Evolutionary conservation across 1,284 basidiomycete species (phyloP).

Genomic region (Sanguinoderma infundibulare): DNA sequence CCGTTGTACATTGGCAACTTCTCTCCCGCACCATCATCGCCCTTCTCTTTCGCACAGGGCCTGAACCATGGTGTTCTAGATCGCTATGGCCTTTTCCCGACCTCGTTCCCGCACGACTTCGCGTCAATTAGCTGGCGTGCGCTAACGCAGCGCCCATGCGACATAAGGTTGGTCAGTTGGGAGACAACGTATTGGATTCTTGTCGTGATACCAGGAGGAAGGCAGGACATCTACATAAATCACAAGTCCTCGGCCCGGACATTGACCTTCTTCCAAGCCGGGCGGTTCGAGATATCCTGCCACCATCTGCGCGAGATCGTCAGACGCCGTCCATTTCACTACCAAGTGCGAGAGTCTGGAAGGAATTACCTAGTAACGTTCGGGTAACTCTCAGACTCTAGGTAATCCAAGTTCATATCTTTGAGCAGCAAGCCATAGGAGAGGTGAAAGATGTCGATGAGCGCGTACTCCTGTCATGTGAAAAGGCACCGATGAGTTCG

Average conservation of each 20-base stretch:
- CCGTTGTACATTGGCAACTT: constrained; percentile 45
- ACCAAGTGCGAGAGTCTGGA: neutral
- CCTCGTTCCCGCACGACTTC: constrained; percentile 57
- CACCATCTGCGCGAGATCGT: too few species aligned
- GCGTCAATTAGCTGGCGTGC: too few species aligned
- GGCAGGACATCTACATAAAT: neutral
- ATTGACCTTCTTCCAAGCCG: constrained; percentile 40
- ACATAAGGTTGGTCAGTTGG: too few species aligned
- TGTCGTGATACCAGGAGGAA: too few species aligned
- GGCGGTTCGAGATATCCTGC: constrained; percentile 39
- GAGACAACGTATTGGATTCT: too few species aligned
- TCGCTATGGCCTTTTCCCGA: constrained; percentile 77
- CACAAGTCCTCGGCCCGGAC: neutral
- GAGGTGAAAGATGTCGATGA: constrained; percentile 60
- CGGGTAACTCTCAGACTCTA: constrained; percentile 31
- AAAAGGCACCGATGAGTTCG: neutral
- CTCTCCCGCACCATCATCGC: constrained; percentile 53
- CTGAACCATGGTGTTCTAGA: constrained; percentile 77
- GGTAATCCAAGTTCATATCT: constrained; percentile 24
- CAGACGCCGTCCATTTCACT: neutral
- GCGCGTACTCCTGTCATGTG: constrained; percentile 41
- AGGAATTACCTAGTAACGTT: constrained; percentile 34
- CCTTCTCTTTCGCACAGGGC: constrained; percentile 62
- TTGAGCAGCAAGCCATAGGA: constrained; percentile 43
- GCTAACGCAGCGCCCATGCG: too few species aligned